A percentile compares a stretch with the other conserved stretches of the same genome.
These are phyloP conservation scores for Amanita bisporigera DNA, from an alignment of 1,284 basidiomycete species.

Conservation along the genomic window DNA sequence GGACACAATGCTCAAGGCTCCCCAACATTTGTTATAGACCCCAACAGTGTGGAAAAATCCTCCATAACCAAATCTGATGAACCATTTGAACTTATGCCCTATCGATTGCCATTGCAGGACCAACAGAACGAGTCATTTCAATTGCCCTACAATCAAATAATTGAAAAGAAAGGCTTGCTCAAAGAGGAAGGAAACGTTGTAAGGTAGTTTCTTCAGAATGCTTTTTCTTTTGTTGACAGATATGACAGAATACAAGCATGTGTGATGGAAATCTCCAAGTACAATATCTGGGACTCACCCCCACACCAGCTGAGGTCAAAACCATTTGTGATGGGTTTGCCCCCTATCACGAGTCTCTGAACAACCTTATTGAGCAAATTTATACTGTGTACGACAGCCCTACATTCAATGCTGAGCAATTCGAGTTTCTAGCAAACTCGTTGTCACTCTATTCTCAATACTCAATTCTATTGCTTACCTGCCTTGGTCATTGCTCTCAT, in stretches of 20 bases:
- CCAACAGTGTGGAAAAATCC: constrained; percentile 41
- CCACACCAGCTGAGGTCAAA: constrained; percentile 1
- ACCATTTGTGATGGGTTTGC: not conserved
- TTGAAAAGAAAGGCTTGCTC: constrained; percentile 30
- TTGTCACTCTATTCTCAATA: constrained; percentile 4
- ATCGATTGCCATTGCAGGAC: not conserved
- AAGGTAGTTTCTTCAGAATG: constrained; percentile 28
- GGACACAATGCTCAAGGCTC: constrained; percentile 18
- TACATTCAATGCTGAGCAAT: not conserved
- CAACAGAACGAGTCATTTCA: constrained; percentile 19
- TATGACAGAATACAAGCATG: not conserved
- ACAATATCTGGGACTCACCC: not conserved
- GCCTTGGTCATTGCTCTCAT: constrained; percentile 1
- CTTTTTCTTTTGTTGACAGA: constrained; percentile 18
- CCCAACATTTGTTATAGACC: constrained; percentile 35
- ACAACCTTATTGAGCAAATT: not conserved
- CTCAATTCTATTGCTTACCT: constrained; percentile 4
- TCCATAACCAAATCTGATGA: constrained; percentile 36
- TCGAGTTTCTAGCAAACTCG: constrained; percentile 4
- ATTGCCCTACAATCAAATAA: constrained; percentile 30
- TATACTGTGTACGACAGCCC: not conserved
- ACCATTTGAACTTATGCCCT: constrained; percentile 28
- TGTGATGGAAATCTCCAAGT: not conserved
- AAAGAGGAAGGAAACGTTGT: constrained; percentile 13
- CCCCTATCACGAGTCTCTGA: not conserved